These are phyloP conservation scores for Takashimella tepidaria DNA, from an alignment of 1,284 basidiomycete species.

Conservation along the genomic window DNA sequence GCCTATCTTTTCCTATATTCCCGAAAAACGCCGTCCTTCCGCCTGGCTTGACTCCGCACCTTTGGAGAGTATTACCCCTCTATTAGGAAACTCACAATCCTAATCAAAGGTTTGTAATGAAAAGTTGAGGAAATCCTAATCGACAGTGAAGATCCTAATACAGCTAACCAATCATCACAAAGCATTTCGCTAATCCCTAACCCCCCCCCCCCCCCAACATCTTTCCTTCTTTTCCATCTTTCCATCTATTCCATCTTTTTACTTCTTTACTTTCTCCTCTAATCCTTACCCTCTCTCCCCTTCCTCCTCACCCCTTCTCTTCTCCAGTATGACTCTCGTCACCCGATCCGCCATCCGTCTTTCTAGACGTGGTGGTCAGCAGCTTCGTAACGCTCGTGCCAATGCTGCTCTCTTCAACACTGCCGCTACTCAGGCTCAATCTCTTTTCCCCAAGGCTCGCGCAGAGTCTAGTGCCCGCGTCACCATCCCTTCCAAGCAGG, in stretches of 20 bases:
- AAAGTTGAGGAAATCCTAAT: too few relatives aligned
- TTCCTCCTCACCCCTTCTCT: slow-evolving; percentile 12
- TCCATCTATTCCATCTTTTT: slow-evolving; percentile 1
- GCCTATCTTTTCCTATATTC: too few relatives aligned
- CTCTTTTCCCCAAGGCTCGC: slow-evolving; percentile 34
- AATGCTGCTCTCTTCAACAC: slow-evolving; percentile 47
- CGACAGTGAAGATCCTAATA: too few relatives aligned
- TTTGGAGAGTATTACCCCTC: too few relatives aligned
- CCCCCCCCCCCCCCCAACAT: slow-evolving; percentile 7
- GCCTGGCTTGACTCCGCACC: too few relatives aligned
- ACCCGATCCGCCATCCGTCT: slow-evolving; percentile 46
- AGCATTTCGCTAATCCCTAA: too few relatives aligned
- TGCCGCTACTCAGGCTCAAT: slow-evolving; percentile 36
- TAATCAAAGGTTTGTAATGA: too few relatives aligned
- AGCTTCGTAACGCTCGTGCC: slow-evolving; percentile 37
- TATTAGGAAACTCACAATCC: too few relatives aligned
- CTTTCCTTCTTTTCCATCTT: slow-evolving; percentile 6
- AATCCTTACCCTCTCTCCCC: slow-evolving; percentile 5
- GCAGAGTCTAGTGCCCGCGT: slow-evolving; percentile 23
- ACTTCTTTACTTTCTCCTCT: slow-evolving; percentile 8
- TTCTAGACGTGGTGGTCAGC: slow-evolving; percentile 39
- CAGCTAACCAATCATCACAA: too few relatives aligned
- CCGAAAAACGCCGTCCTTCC: neutral
- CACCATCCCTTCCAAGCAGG: slow-evolving; percentile 23
- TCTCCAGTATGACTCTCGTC: slow-evolving; percentile 44